A percentile compares a stretch with the other conserved stretches of the same genome.
phyloP scores from a whole-genome alignment of 192 early-diverging fungal species.

The Coemansia sp. region DNA sequence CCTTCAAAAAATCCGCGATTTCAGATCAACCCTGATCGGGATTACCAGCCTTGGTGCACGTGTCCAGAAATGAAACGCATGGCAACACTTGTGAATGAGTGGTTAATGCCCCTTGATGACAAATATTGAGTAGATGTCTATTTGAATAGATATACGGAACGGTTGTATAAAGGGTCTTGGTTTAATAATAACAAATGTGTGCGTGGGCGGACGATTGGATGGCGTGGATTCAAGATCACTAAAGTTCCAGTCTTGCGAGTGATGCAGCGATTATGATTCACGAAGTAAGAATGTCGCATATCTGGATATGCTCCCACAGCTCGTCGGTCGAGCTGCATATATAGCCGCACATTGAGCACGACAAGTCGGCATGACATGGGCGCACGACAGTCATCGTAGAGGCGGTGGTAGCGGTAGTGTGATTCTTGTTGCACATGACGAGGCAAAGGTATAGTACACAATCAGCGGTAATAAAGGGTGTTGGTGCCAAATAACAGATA shows the following conservation, averaged over 20 bases:
- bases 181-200: not conserved
- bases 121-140: not conserved
- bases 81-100: not conserved
- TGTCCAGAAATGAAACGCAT: not conserved
- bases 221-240: not conserved
- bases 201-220: not conserved
- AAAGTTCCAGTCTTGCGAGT: not conserved
- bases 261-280: not conserved
- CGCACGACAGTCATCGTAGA: conserved; percentile 12
- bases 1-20: not conserved
- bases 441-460: not conserved
- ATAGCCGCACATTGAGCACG: conserved; percentile 53
- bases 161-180: not conserved
- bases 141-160: not conserved
- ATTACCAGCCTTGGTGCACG: not conserved
- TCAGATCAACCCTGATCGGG: not conserved
- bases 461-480: not conserved
- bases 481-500: not conserved
- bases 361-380: conserved; percentile 3
- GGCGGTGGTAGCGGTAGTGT: not conserved
- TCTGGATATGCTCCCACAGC: conserved; percentile 55
- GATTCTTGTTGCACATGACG: not conserved
- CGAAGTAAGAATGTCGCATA: conserved; percentile 44
- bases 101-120: not conserved
- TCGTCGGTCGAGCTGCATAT: conserved; percentile 41